Percentiles rank a stretch among this genome's conserved stretches.
These are phyloP conservation scores for Exophiala calicioides DNA, from an alignment of 2,329 filamentous ascomycete species.

Conservation along the genomic window DNA sequence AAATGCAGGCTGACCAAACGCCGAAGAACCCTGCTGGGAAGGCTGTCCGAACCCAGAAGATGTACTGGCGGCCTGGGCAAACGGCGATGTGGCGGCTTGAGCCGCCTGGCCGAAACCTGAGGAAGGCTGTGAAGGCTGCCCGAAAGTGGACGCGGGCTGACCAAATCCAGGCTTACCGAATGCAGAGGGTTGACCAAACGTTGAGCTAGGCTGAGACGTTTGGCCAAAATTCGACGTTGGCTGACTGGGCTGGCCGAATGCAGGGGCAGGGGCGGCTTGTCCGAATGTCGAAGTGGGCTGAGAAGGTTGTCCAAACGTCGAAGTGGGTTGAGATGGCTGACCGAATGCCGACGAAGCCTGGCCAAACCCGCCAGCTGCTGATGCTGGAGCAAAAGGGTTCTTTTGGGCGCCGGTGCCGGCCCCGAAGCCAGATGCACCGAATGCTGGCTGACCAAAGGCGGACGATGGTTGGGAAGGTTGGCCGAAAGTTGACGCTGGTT, in stretches of 20 bases:
- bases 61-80: slow-evolving; percentile 15
- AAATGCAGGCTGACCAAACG: slow-evolving; percentile 29
- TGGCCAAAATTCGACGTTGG: slow-evolving; percentile 37
- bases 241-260: slow-evolving; percentile 31
- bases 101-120: slow-evolving; percentile 32
- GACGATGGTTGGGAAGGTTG: slow-evolving; percentile 35
- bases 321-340: slow-evolving; percentile 34
- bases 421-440: slow-evolving; percentile 38
- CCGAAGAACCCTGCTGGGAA: slow-evolving; percentile 10
- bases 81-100: slow-evolving; percentile 17
- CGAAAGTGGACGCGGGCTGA: slow-evolving; percentile 22
- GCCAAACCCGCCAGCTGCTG: slow-evolving; percentile 21
- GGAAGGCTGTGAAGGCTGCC: slow-evolving; percentile 23
- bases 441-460: slow-evolving; percentile 41
- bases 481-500: slow-evolving; percentile 31
- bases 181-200: slow-evolving; percentile 20
- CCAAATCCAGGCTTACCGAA: no score
- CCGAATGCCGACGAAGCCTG: slow-evolving; percentile 37
- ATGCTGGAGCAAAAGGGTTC: slow-evolving; percentile 39
- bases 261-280: slow-evolving; percentile 33
- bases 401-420: slow-evolving; percentile 21
- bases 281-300: slow-evolving; percentile 36
- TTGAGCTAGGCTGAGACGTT: slow-evolving; percentile 29
- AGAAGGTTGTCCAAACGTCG: slow-evolving; percentile 36
- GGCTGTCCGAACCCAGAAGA: slow-evolving; percentile 15